These are phyloP conservation scores for Clonostachys byssicola DNA, from an alignment of 2,329 filamentous ascomycete species.

Conservation along the genomic window DNA sequence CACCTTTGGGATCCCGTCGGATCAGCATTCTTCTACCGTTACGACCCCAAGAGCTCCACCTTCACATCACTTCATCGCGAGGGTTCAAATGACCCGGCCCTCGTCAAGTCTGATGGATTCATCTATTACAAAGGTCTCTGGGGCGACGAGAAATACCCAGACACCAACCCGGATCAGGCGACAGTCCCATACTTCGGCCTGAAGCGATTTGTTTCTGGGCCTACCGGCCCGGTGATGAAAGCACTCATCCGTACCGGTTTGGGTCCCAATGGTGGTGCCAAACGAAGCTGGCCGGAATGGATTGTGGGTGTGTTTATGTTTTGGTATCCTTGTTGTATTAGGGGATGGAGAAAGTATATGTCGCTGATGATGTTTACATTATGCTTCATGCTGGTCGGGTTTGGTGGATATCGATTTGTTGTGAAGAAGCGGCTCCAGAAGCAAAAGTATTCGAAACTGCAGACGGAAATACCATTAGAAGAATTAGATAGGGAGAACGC, in stretches of 20 bases:
- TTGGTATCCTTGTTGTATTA: constrained; percentile 24
- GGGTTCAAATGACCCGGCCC: not conserved
- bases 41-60: constrained; percentile 14
- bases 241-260: constrained; percentile 24
- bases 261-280: constrained; percentile 14
- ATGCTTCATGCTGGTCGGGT: not conserved
- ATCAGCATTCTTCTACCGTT: constrained; percentile 27
- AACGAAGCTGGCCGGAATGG: constrained; percentile 19
- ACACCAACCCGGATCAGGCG: constrained; percentile 22
- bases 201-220: constrained; percentile 22
- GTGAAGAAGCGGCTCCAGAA: not conserved
- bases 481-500: not conserved
- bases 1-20: constrained; percentile 24
- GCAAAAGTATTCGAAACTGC: not conserved
- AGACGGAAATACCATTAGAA: constrained; percentile 1
- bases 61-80: constrained; percentile 10
- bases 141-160: constrained; percentile 22
- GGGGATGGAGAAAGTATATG: constrained; percentile 24
- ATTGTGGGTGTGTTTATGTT: constrained; percentile 15
- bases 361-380: constrained; percentile 6
- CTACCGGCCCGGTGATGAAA: constrained; percentile 22
- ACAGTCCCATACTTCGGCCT: constrained; percentile 21
- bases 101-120: constrained; percentile 11
- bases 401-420: not conserved
- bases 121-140: constrained; percentile 25